Base-by-base conservation (phyloP, 345 rosid genomes). In the Murraya paniculata region DNA sequence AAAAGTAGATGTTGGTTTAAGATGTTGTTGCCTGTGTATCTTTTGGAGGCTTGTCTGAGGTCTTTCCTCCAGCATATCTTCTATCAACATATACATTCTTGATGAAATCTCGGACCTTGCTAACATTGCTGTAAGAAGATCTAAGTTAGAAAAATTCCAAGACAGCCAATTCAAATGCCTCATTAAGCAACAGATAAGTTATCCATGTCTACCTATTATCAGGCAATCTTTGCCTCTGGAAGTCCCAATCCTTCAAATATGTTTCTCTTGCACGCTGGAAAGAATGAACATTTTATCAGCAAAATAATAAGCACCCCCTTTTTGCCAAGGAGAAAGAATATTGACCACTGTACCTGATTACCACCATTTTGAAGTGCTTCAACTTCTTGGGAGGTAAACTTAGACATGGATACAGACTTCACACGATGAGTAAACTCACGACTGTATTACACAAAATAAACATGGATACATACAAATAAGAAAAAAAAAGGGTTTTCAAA, bases 381-480 rank as follows among this genome's bases (percentile, higher is more conserved):
- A 81, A 96, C 99, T 87, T 96, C 98, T 86, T 94, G 92, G 66
- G 93, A 89, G 77, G 94, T 90, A 85, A 96, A 96, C 84, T 90
- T 96, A 8, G 99, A 89, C 98, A 96, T 94, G 39, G 99, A 96
- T 77, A 96, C 98, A 39, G 98, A 94, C 87, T 96, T 96, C 77
- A 96, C 98, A 11, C 99, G 98, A 78, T 94, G 98, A 76, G 99
- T 92, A 69, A 94, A 96, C 84, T 96, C 99, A 25, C 99, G 99
- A 84, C 99, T 96, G 93, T 73, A 77, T 10, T 36, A 64, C 72
- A 82, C 10, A 76, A 79, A 65, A 21, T 58, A 21, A 36, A 61
- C 11, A 78, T 18, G 27, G 58, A 73, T 38, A 74, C 4, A 65
- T 59, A 36, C 53, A 69, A 61, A 71, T 73, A 70, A 31, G 53